These are phyloP conservation scores for Pleurotus tuber-regium DNA, from an alignment of 768 basidiomycete species.

Conservation along the genomic window DNA sequence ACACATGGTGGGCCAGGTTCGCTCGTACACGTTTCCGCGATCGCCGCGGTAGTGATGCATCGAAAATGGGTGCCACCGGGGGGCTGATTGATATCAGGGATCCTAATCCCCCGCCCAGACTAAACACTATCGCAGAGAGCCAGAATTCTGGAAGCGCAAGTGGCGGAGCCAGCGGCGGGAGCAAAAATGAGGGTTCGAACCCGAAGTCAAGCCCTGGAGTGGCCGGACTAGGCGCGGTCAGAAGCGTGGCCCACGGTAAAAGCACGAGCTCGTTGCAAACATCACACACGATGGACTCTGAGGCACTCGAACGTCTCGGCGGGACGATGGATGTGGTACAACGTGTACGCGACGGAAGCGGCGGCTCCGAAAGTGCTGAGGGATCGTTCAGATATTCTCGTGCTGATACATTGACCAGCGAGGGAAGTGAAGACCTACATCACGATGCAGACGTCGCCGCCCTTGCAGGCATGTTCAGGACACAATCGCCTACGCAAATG, in stretches of 20 bases:
- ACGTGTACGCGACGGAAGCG: constrained; percentile 30
- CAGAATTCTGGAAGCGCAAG: constrained; percentile 24
- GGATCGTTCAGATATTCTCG: constrained; percentile 6
- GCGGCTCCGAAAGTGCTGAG: constrained; percentile 15
- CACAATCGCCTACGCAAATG: constrained; percentile 13
- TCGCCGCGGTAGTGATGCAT: constrained; percentile 42
- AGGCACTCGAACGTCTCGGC: constrained; percentile 62
- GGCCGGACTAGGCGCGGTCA: constrained; percentile 21
- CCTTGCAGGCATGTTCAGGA: constrained; percentile 25
- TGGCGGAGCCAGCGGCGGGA: constrained; percentile 12
- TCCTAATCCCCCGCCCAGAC: constrained; percentile 71
- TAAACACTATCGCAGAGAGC: constrained; percentile 59
- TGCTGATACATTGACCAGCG: constrained; percentile 11
- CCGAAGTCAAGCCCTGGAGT: not conserved
- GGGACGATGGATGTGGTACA: constrained; percentile 72
- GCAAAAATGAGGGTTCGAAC: constrained; percentile 13
- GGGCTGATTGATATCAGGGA: constrained; percentile 63
- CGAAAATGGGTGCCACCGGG: constrained; percentile 19
- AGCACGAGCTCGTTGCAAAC: constrained; percentile 56
- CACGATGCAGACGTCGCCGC: constrained; percentile 14
- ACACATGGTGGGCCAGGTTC: constrained; percentile 80
- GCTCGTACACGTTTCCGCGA: constrained; percentile 65
- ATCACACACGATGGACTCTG: constrained; percentile 65
- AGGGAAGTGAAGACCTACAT: constrained; percentile 7
- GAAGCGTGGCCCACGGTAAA: constrained; percentile 38